Conservation (phyloP, 306 rosid species). For the Gastrolobium villosum region DNA sequence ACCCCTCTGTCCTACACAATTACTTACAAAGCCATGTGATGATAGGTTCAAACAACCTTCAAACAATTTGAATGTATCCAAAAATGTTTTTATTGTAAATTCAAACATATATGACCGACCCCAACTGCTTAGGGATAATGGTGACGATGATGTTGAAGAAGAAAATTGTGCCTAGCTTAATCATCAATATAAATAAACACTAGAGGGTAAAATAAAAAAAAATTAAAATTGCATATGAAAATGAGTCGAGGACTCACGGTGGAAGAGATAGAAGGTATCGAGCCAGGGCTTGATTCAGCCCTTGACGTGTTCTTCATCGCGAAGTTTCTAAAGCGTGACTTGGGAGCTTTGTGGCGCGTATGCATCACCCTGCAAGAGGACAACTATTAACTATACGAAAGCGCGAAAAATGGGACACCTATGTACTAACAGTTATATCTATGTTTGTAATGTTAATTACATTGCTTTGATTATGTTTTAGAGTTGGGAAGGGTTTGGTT, state of each 20-base stretch:
- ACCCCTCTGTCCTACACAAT: no score
- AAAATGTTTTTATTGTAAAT: neutral
- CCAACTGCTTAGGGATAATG: no score
- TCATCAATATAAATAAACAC: neutral
- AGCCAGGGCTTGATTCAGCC: constrained; percentile 45
- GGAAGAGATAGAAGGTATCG: constrained; percentile 67
- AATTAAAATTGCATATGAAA: neutral
- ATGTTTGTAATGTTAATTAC: no score
- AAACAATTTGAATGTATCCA: neutral
- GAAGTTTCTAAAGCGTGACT: constrained; percentile 5
- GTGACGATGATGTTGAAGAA: neutral
- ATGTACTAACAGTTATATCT: no score
- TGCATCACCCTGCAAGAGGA: no score
- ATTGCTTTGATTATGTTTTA: no score
- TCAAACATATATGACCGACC: neutral
- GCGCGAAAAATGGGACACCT: no score
- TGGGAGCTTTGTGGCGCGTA: neutral
- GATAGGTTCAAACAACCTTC: neutral
- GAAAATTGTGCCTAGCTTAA: neutral
- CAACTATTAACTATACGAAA: no score
- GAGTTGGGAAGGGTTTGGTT: no score
- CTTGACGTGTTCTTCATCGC: neutral
- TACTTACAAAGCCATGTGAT: no score
- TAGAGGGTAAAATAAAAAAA: no score
- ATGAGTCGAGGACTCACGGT: constrained; percentile 48